Percentiles rank a stretch among this genome's conserved stretches.
phyloP scores from a whole-genome alignment of 2,329 filamentous ascomycete genomes.

The Helotiales sp. region DNA sequence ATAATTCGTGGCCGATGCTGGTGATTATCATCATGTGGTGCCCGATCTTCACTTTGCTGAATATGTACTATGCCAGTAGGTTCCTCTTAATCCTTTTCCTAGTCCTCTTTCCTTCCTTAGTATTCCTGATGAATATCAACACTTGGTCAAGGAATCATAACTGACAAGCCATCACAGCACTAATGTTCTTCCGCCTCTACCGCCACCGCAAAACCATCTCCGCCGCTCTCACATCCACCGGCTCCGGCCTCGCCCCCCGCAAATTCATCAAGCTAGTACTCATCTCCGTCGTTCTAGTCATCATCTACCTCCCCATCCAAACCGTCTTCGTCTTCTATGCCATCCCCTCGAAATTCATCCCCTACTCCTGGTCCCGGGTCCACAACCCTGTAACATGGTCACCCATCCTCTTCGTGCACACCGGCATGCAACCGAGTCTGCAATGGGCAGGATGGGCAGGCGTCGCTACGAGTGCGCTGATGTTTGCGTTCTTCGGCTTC shows the following conservation, averaged over 20 bases:
- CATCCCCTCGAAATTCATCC: constrained; percentile 42
- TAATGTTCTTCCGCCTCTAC: constrained; percentile 64
- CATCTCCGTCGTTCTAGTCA: constrained; percentile 56
- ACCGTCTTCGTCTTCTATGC: constrained; percentile 59
- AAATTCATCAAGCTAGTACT: constrained; percentile 66
- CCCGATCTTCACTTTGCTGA: constrained; percentile 56
- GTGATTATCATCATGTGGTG: constrained; percentile 61
- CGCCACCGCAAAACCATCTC: constrained; percentile 64
- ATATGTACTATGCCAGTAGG: constrained; percentile 62
- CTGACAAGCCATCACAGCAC: constrained; percentile 49
- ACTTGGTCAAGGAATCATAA: neutral
- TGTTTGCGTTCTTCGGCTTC: constrained; percentile 69
- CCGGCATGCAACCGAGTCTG: constrained; percentile 45
- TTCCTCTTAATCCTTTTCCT: constrained; percentile 18
- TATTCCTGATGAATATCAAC: neutral
- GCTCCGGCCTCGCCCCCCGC: constrained; percentile 58
- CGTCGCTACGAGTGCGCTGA: constrained; percentile 56
- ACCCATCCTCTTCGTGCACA: constrained; percentile 53
- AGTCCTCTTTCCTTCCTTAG: too few species aligned
- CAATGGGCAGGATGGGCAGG: constrained; percentile 63
- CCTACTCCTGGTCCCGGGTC: constrained; percentile 58
- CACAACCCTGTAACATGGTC: constrained; percentile 57
- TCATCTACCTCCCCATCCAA: constrained; percentile 58
- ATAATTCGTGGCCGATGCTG: constrained; percentile 62
- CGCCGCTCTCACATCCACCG: constrained; percentile 55